Evolutionary conservation across 2,329 filamentous ascomycete genomes (phyloP), one percentile per base, ranked within the genome.

Genomic region (Colletotrichum limetticola): DNA sequence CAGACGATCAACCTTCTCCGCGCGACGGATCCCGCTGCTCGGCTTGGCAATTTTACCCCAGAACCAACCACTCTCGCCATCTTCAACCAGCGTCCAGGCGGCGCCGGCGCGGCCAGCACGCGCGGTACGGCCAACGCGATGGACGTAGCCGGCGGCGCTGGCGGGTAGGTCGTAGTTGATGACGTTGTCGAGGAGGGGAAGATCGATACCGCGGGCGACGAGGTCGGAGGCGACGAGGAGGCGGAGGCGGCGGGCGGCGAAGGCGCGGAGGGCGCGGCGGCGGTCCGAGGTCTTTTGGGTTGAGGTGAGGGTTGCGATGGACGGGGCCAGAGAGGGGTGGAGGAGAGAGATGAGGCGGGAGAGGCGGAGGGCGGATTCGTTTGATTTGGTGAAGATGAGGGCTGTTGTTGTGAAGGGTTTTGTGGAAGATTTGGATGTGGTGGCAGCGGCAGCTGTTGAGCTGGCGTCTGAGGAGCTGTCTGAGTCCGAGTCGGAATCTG

Each of bases 91-190:
- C 0, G 95, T 98, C 94, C 95, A 98, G 0, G 96, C 95, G 60
- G 91, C 88, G 1, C 96, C 96, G 1, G 84, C 76, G 67, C 91
- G 90, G 1, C 93, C 95, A 0, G 94, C 97, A 80, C 95, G 89
- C 0, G 96, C 96, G 1, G 96, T 98, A 69, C 97, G 91, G 49
- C 97, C 96, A 1, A 98, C 95, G 53, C 97, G 92, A 81, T 98
- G 97, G 5, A 98, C 91, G 78, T 98, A 98, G 28, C 91, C 93
- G 6, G 93, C 93, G 42, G 95, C 85, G 78, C 92, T 95, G 5
- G 91, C 89, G 0, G 96, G 96, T 64, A 98, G 88, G 80, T 98
- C 96, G 85, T 98, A 98, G 84, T 98, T 98, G 82, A 98, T 86
- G 59, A 98, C 95, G 79, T 97, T 94, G 46, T 92, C 91, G 59